Conservation (phyloP, 805 yeast species). For the Wickerhamiella azyma region DNA sequence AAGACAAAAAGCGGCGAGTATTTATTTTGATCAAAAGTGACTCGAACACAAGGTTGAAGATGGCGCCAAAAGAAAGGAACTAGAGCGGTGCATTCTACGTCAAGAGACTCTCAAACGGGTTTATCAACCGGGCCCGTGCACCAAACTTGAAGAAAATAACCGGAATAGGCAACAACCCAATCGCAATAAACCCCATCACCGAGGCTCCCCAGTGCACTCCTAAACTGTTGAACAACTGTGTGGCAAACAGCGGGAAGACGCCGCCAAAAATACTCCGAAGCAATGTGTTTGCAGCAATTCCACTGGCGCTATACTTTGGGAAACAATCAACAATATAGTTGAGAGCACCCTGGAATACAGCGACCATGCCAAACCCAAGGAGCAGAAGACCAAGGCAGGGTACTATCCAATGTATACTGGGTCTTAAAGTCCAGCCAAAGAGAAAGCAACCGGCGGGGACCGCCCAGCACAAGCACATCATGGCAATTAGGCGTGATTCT, state of each 20-base stretch:
- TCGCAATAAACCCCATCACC: conserved; percentile 33
- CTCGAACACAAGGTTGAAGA: no score
- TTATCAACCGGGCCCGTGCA: conserved; percentile 14
- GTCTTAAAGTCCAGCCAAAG: conserved; percentile 47
- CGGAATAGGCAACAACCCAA: conserved; percentile 37
- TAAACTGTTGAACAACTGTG: conserved; percentile 37
- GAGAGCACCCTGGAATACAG: conserved; percentile 47
- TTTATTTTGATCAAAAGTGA: no score
- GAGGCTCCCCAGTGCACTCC: conserved; percentile 44
- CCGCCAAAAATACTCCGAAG: conserved; percentile 44
- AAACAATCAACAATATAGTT: conserved; percentile 52
- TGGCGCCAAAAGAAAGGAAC: no score
- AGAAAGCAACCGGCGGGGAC: conserved; percentile 44
- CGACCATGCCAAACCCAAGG: conserved; percentile 40
- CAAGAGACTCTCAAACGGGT: conserved; percentile 14
- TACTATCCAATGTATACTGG: conserved; percentile 36
- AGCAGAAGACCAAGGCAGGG: conserved; percentile 43
- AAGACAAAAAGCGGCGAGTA: no score
- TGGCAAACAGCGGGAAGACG: conserved; percentile 52
- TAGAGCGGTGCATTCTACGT: no score
- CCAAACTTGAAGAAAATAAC: conserved; percentile 40
- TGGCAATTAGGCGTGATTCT: conserved; percentile 43
- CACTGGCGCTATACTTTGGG: conserved; percentile 46
- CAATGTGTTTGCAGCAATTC: conserved; percentile 50
- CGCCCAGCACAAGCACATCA: conserved; percentile 35